These are phyloP conservation scores for Carex parvula DNA, from an alignment of 176 grass and related monocot species.

Conservation along the genomic window DNA sequence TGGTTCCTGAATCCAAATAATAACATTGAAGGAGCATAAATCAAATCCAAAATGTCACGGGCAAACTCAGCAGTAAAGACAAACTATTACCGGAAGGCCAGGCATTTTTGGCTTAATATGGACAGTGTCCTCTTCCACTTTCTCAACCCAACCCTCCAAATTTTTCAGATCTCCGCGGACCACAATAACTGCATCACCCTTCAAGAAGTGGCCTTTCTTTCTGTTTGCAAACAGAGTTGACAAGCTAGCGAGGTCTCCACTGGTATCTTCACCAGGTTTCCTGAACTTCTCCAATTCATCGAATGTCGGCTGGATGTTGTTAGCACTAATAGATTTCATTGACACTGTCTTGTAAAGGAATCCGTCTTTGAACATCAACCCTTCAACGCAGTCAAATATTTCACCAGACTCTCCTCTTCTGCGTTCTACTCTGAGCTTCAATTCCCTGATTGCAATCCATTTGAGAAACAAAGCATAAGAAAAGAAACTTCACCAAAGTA, in stretches of 20 bases:
- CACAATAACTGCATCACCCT: slow-evolving; percentile 91
- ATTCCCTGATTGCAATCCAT: slow-evolving; percentile 18
- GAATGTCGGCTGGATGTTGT: slow-evolving; percentile 72
- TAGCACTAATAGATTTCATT: slow-evolving; percentile 66
- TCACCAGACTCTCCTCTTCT: slow-evolving; percentile 70
- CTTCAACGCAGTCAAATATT: slow-evolving; percentile 85
- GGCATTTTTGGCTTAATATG: slow-evolving; percentile 76
- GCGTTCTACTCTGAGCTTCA: slow-evolving; percentile 35
- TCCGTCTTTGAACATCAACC: slow-evolving; percentile 91
- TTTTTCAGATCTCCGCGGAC: slow-evolving; percentile 83
- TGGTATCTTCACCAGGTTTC: slow-evolving; percentile 86
- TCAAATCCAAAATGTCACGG: not conserved
- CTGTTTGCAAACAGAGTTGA: slow-evolving; percentile 86
- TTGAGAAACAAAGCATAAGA: slow-evolving; percentile 32
- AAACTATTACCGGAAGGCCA: slow-evolving; percentile 61
- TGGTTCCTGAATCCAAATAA: not conserved
- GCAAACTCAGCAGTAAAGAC: not conserved
- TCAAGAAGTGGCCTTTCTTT: slow-evolving; percentile 99
- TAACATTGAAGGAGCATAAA: not conserved
- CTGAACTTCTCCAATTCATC: slow-evolving; percentile 96
- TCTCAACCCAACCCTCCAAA: slow-evolving; percentile 96
- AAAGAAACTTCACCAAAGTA: slow-evolving; percentile 12
- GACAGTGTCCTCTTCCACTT: slow-evolving; percentile 94
- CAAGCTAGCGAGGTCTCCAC: slow-evolving; percentile 41
- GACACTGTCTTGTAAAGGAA: slow-evolving; percentile 94